phyloP scores from a whole-genome alignment of 305 asterid species.

The Ilex paraguariensis region DNA sequence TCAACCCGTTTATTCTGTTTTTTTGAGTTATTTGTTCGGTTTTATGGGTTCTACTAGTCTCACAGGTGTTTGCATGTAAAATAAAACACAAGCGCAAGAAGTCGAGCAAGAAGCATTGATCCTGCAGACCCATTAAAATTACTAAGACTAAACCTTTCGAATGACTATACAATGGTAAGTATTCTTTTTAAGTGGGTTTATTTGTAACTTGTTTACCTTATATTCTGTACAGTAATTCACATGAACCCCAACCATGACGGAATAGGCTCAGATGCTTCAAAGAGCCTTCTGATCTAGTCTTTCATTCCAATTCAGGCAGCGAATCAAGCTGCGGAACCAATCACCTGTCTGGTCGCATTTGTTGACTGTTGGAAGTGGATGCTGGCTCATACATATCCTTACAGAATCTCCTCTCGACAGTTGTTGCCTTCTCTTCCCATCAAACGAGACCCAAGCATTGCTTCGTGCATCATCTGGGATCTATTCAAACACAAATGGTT shows the following conservation, averaged over 20 bases:
- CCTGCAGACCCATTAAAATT: not conserved
- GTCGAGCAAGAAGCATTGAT: too few relatives aligned
- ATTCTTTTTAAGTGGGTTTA: not conserved
- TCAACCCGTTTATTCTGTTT: too few relatives aligned
- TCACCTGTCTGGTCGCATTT: conserved; percentile 93
- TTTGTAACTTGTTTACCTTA: conserved; percentile 15
- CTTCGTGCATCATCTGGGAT: conserved; percentile 93
- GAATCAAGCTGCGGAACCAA: conserved; percentile 93
- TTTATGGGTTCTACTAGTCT: too few relatives aligned
- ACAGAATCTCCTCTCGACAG: conserved; percentile 90
- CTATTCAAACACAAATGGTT: conserved; percentile 21
- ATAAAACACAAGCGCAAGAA: too few relatives aligned
- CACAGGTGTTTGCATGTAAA: too few relatives aligned
- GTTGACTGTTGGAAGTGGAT: conserved; percentile 94
- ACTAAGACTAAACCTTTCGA: not conserved
- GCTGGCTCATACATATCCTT: conserved; percentile 81
- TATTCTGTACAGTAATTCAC: conserved; percentile 57
- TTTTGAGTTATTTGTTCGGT: too few relatives aligned
- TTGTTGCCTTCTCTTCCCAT: conserved; percentile 98
- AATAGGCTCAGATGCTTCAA: conserved; percentile 23
- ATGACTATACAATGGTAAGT: not conserved
- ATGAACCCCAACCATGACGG: conserved; percentile 8
- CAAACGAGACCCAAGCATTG: conserved; percentile 97
- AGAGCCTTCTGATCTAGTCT: conserved; percentile 94
- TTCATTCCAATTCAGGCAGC: conserved; percentile 98